A percentile compares a stretch with the other conserved stretches of the same genome.
Conservation (phyloP, 106 monocot species). For the Ottelia alismoides region DNA sequence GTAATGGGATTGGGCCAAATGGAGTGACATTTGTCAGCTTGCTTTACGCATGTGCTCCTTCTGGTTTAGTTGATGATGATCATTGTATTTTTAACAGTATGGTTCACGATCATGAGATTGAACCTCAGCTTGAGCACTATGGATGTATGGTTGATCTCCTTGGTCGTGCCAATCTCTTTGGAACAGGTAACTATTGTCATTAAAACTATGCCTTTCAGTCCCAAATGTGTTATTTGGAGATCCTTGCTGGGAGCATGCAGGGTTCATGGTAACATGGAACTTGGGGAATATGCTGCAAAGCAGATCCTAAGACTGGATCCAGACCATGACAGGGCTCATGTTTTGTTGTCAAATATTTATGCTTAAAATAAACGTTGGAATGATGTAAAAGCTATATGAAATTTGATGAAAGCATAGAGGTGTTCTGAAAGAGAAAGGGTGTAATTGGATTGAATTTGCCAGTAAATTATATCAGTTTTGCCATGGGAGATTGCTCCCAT, state of each 20-base stretch:
- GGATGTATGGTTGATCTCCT: conserved; percentile 72
- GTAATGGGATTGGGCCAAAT: conserved; percentile 30
- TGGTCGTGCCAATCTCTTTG: conserved; percentile 40
- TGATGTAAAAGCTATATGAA: conserved; percentile 30
- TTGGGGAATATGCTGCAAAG: conserved; percentile 39
- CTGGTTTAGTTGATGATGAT: conserved; percentile 45
- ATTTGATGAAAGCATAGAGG: conserved; percentile 30
- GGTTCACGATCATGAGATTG: conserved; percentile 20
- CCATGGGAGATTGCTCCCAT: conserved; percentile 23
- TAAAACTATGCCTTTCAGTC: conserved; percentile 36
- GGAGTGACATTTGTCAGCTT: conserved; percentile 36
- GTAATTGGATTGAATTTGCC: conserved; percentile 32
- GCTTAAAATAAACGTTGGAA: conserved; percentile 31
- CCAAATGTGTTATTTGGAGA: conserved; percentile 46
- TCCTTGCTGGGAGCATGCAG: conserved; percentile 45
- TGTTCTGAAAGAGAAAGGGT: conserved; percentile 36
- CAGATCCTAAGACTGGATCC: conserved; percentile 41
- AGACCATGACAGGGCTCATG: conserved; percentile 37
- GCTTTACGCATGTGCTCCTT: conserved; percentile 45
- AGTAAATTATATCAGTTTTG: conserved; percentile 35
- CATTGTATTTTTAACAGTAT: conserved; percentile 29
- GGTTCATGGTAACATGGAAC: conserved; percentile 24
- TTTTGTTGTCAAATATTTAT: conserved; percentile 58
- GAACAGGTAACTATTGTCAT: conserved; percentile 41
- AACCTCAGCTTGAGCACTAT: conserved; percentile 50